Evolutionary conservation across 2,329 filamentous ascomycete species (phyloP).

Genomic region (Fusarium sp.): DNA sequence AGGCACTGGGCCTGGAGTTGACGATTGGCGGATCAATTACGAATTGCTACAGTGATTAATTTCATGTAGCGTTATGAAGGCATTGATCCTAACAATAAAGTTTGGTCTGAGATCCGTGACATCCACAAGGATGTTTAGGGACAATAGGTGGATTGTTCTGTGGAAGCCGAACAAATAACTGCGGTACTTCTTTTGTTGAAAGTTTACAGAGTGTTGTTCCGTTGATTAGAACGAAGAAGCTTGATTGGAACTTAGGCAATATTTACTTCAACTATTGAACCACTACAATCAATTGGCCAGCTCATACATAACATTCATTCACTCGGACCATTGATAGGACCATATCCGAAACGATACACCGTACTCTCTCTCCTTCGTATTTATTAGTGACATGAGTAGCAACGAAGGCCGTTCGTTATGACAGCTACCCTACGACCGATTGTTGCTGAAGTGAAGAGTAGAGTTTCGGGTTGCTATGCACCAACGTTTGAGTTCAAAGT

Average conservation of each 20-base stretch:
- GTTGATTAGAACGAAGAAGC: neutral
- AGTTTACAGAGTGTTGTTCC: neutral
- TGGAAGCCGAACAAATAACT: too few species aligned
- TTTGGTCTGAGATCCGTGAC: neutral
- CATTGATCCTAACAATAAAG: neutral
- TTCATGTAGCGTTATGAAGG: neutral
- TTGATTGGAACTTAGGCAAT: neutral
- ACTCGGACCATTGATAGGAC: neutral
- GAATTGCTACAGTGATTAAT: neutral
- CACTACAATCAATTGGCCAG: neutral
- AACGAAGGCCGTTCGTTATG: neutral
- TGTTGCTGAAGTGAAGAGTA: too few species aligned
- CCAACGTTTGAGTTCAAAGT: neutral
- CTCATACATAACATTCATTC: neutral
- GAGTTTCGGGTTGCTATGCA: constrained; percentile 4
- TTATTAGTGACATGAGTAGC: constrained; percentile 12
- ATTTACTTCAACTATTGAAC: neutral
- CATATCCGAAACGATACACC: neutral
- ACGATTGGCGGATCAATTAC: constrained; percentile 16
- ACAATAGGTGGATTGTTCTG: neutral
- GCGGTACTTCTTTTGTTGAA: too few species aligned
- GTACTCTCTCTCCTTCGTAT: too few species aligned
- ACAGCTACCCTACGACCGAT: constrained; percentile 7
- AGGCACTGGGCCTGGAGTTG: constrained; percentile 9
- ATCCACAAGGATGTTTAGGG: neutral